Conservation (phyloP, 2,329 filamentous ascomycete genomes). For the Rosellinia necatrix region DNA sequence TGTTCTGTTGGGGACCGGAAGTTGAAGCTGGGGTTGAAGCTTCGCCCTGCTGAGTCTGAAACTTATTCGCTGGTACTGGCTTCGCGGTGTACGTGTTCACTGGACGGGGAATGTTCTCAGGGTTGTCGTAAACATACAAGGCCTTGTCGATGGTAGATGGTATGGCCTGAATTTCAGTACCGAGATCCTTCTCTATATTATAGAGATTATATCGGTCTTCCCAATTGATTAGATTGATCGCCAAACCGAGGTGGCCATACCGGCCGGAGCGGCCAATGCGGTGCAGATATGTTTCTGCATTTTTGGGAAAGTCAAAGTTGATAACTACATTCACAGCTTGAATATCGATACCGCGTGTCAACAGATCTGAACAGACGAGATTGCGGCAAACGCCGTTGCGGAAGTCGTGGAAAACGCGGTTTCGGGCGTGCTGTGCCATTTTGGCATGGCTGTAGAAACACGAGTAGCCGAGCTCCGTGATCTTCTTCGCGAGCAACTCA, state of each 20-base stretch:
- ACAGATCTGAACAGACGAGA: constrained; percentile 93
- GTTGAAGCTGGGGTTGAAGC: constrained; percentile 21
- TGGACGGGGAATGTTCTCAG: constrained; percentile 90
- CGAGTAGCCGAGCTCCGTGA: constrained; percentile 97
- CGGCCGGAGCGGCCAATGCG: constrained; percentile 97
- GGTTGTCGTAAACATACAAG: constrained; percentile 96
- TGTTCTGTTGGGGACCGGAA: constrained; percentile 34
- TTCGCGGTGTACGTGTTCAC: constrained; percentile 54
- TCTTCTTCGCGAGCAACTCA: constrained; percentile 97
- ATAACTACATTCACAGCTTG: constrained; percentile 99
- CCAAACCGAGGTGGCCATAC: constrained; percentile 94
- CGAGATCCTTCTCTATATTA: constrained; percentile 96
- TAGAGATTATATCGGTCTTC: constrained; percentile 98
- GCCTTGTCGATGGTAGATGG: constrained; percentile 94
- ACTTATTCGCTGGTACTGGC: constrained; percentile 26
- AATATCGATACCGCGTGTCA: constrained; percentile 98
- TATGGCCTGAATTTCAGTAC: constrained; percentile 97
- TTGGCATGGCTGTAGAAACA: constrained; percentile 99
- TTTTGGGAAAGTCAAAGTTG: constrained; percentile 99
- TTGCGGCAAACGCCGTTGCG: constrained; percentile 97
- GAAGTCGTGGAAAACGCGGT: constrained; percentile 99
- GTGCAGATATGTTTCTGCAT: constrained; percentile 97
- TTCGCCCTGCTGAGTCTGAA: constrained; percentile 37
- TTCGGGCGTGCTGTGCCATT: constrained; percentile 96
- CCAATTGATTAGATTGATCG: constrained; percentile 99